These are phyloP conservation scores for Leccinum uliginosum DNA, from an alignment of 768 basidiomycete genomes.

Conservation along the genomic window DNA sequence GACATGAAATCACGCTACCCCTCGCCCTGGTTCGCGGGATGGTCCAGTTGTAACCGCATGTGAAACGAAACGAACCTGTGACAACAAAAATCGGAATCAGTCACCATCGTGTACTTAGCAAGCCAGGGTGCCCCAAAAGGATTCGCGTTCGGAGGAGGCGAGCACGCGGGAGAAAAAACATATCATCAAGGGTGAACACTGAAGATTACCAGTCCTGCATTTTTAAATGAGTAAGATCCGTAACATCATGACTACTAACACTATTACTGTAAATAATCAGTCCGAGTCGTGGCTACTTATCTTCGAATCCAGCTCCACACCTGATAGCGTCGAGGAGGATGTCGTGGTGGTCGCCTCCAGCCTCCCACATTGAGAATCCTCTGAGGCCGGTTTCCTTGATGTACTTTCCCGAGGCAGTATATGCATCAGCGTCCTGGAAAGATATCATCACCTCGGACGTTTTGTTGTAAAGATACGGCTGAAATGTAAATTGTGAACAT, in stretches of 20 bases:
- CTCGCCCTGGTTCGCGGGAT: background rate
- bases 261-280: background rate
- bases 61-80: background rate
- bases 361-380: conserved; percentile 73
- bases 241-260: background rate
- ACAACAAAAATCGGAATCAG: background rate
- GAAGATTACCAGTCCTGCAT: background rate
- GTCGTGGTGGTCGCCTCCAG: conserved; percentile 61
- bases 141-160: background rate
- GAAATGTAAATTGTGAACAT: conserved; percentile 3
- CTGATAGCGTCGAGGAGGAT: conserved; percentile 57
- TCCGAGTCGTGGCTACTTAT: background rate
- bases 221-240: no score
- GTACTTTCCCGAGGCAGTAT: conserved; percentile 55
- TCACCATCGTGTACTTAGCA: background rate
- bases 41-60: background rate
- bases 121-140: background rate
- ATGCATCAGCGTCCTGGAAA: conserved; percentile 60
- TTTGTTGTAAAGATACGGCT: conserved; percentile 67
- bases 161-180: background rate
- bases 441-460: conserved; percentile 56
- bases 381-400: conserved; percentile 49
- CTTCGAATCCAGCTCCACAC: background rate
- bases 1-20: background rate
- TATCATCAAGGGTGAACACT: background rate